Evolutionary conservation across 176 grass and related monocot genomes (phyloP), one percentile per base, ranked within the genome.

Genomic region (Avena atlantica): DNA sequence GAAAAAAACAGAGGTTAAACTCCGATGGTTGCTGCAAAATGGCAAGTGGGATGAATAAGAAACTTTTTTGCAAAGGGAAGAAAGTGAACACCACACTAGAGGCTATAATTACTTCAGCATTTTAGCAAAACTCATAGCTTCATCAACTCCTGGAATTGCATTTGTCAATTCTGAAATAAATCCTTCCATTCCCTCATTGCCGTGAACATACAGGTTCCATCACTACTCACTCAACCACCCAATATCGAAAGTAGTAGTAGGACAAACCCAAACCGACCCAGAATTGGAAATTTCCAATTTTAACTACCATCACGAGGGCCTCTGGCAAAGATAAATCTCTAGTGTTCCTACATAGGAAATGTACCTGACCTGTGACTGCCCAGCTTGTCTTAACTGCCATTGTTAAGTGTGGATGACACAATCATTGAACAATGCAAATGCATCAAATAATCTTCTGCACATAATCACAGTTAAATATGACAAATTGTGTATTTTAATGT

Each of bases 51-150:
- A 2, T 34, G 31, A 34, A 34, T 34, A 34, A 34, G 31, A 34
- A 34, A 34, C 31, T 34, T 34, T 34, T 34, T 34, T 34, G 31
- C 31, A 34, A 34, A 53, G 16, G 40, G 65, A 83, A 83, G 45
- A 71, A 74, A 74, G 34, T n/a, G 78, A 87, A 69, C 76, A 84
- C 21, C 37, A 67, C 25, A 56, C 64, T 48, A n/a, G 49, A 69
- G 21, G 10, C 20, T 59, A 81, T 42, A 69, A 78, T 94, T 77
- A 95, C 96, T 95, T 98, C 51, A 98, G 88, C 96, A 98, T 98
- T 91, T 98, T 93, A 78, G 96, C 96, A 88, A 98, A 98, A 90
- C 93, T 98, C 96, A 98, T 98, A 83, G 96, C 96, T 84, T 98
- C 96, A 55, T 98, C 96, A 67, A 98, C 93, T 94, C 96, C 96